Evolutionary conservation across 148 eudicot genomes (phyloP).

Genomic region (Camellia granthamiana): DNA sequence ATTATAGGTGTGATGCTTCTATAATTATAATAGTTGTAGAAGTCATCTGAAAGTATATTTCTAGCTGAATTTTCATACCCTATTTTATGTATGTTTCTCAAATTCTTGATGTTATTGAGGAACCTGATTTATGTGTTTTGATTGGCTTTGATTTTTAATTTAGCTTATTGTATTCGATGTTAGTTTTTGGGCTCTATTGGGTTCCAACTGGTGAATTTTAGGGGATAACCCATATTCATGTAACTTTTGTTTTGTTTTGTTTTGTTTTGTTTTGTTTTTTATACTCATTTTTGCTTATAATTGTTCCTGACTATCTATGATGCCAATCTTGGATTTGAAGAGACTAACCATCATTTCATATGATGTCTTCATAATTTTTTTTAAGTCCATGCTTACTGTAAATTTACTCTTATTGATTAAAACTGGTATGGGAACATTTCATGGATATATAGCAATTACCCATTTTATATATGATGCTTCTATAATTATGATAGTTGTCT

Average conservation of each 20-base stretch:
- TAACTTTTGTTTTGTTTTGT: neutral
- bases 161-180: neutral
- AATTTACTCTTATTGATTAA: neutral
- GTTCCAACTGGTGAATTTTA: neutral
- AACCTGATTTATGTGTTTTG: neutral
- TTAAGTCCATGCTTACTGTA: neutral
- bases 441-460: neutral
- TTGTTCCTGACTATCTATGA: neutral
- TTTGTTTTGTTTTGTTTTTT: neutral
- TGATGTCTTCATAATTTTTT: neutral
- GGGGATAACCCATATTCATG: neutral
- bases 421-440: neutral
- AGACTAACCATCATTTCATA: neutral
- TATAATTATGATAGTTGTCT: neutral
- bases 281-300: neutral
- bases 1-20: no score
- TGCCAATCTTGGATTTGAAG: neutral
- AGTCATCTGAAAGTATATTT: neutral
- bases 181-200: slow-evolving; percentile 1
- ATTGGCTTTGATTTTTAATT: neutral
- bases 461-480: neutral
- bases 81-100: neutral
- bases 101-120: neutral
- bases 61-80: neutral
- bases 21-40: no score